Conservation (phyloP, 495 filamentous ascomycete genomes). For the Neurospora africana region DNA sequence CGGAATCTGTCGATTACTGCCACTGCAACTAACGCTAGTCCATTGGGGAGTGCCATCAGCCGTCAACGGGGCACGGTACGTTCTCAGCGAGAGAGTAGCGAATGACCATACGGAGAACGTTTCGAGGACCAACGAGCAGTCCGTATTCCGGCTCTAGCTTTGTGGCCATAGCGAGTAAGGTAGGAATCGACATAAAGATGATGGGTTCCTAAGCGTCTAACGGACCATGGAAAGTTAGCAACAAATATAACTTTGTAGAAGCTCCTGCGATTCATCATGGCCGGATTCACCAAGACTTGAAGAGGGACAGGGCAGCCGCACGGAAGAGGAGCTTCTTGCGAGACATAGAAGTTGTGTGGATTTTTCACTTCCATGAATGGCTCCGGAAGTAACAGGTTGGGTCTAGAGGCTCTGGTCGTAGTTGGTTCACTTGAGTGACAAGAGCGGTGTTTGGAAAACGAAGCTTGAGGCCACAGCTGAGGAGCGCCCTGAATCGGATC, state of each 20-base stretch:
- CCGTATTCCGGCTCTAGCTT: not conserved
- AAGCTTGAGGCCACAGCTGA: not conserved
- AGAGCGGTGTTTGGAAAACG: not conserved
- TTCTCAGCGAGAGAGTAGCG: not conserved
- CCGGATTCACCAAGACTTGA: not conserved
- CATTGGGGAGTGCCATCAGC: not conserved
- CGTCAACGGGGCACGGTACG: not conserved
- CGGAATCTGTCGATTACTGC: not conserved
- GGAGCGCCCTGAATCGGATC: not conserved
- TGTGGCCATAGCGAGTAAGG: not conserved
- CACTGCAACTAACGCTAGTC: not conserved
- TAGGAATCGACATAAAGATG: no score
- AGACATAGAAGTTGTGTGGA: not conserved
- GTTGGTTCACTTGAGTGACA: not conserved
- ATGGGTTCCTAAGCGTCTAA: not conserved
- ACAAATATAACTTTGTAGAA: not conserved
- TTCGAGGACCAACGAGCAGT: not conserved
- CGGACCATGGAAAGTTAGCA: not conserved
- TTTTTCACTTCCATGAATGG: not conserved
- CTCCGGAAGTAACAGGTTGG: not conserved
- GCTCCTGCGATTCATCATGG: not conserved
- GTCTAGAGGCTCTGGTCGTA: not conserved
- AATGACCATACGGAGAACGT: not conserved
- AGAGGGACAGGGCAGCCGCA: not conserved
- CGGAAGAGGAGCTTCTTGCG: not conserved